Evolutionary conservation across 2,329 filamentous ascomycete species (phyloP).

Genomic region (Aspergillus fumigatus): DNA sequence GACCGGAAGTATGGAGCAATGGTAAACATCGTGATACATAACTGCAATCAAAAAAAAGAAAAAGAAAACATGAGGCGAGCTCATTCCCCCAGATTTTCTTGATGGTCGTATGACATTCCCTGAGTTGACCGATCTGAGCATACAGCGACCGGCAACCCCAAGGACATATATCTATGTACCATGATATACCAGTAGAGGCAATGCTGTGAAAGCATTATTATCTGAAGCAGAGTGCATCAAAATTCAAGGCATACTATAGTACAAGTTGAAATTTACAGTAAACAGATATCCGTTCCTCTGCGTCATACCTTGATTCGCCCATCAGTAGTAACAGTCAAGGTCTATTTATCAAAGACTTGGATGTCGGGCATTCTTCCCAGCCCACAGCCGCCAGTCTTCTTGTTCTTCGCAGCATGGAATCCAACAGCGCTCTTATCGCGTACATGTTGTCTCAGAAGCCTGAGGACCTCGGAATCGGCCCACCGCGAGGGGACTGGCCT

Average conservation of each 20-base stretch:
- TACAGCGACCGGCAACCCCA: not conserved
- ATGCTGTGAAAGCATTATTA: not conserved
- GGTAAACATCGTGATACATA: not conserved
- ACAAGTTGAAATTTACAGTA: conserved; percentile 2
- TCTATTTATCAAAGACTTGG: conserved; percentile 31
- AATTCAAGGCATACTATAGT: conserved; percentile 1
- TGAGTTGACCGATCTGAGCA: not conserved
- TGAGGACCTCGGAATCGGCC: conserved; percentile 75
- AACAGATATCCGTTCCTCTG: not conserved
- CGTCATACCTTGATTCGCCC: not conserved
- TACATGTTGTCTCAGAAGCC: conserved; percentile 75
- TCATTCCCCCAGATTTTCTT: not conserved
- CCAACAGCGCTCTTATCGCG: conserved; percentile 58
- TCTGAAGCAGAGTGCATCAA: not conserved
- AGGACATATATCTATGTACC: not conserved
- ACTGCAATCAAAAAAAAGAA: not conserved
- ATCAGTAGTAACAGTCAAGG: conserved; percentile 4
- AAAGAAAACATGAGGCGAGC: not conserved
- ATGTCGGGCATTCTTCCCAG: conserved; percentile 48
- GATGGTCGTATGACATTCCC: not conserved
- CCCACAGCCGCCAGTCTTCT: conserved; percentile 35
- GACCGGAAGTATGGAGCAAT: conserved; percentile 1
- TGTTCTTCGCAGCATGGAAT: conserved; percentile 36
- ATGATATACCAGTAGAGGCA: not conserved
- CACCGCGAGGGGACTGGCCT: conserved; percentile 82